Evolutionary conservation across 1,284 basidiomycete species (phyloP), one percentile per base, ranked within the genome.

Genomic region (Abortiporus biennis): DNA sequence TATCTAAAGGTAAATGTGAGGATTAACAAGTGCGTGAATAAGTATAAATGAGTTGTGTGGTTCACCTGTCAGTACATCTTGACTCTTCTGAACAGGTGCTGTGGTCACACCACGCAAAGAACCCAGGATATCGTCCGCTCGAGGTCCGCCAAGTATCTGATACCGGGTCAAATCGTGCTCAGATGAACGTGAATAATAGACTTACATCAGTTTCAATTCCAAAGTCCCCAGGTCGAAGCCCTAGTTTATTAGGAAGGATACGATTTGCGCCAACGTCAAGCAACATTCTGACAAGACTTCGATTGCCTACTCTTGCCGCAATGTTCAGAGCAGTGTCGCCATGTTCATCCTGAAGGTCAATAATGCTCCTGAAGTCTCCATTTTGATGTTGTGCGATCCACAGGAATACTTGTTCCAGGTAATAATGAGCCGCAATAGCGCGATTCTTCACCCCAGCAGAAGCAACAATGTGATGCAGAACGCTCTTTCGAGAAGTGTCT

Each of bases 281-380:
- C 47, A 99, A 66, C 19, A 92, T 85, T 53, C 86, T 74, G 15
- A 98, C 92, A 49, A 99, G 66, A 50, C 85, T 83, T 47, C 86
- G 76, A 62, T 94, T 97, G 2, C 96, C 96, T 1, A 98, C 85
- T 39, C 96, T 71, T 0, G 96, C 94, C 11, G 94, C 92, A 51
- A 97, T 91, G 63, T 95, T 96, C 51, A 99, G 64, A 3, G 93
- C 91, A 1, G 96, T 98, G 59, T 99, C 96, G 1, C 96, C 96
- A 61, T 98, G 85, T 50, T 92, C 83, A 61, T 99, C 96, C 64
- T 94, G 92, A 30, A 96, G 71, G 63, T 99, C 92, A 12, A 99
- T 80, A 30, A 98, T 66, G 6, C 78, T 82, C 55, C 76, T 75
- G 57, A 94, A 88, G 44, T 85, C 82, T 1, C 80, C 81, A 9